A percentile compares a stretch with the other conserved stretches of the same genome.
Conservation (phyloP, 805 yeast genomes). For the Metschnikowia chrysomelidarum region DNA sequence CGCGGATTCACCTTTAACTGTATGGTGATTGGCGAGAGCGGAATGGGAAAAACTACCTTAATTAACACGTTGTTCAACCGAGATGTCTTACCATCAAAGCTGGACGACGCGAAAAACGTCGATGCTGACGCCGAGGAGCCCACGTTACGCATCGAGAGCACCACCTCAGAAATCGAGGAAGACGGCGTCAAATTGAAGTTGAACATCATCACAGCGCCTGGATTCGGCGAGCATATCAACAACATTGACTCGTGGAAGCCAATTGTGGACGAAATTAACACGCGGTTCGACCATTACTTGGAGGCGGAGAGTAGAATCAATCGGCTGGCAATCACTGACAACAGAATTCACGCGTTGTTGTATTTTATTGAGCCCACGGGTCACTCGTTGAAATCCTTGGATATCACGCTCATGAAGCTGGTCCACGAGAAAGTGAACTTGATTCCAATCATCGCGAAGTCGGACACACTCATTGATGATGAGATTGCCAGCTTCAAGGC, state of each 20-base stretch:
- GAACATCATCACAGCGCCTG: slow-evolving; percentile 86
- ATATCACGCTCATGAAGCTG: slow-evolving; percentile 81
- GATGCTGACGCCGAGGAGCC: slow-evolving; percentile 22
- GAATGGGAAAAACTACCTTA: slow-evolving; percentile 90
- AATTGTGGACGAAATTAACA: slow-evolving; percentile 82
- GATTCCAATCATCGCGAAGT: slow-evolving; percentile 92
- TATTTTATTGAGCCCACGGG: slow-evolving; percentile 98
- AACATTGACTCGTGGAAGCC: slow-evolving; percentile 80
- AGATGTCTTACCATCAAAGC: slow-evolving; percentile 26
- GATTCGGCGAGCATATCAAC: slow-evolving; percentile 89
- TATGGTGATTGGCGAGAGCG: slow-evolving; percentile 88
- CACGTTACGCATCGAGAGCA: slow-evolving; percentile 26
- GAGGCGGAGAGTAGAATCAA: slow-evolving; percentile 85
- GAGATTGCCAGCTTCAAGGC: slow-evolving; percentile 76
- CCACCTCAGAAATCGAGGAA: slow-evolving; percentile 61
- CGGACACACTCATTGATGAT: slow-evolving; percentile 87
- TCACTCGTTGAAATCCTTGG: slow-evolving; percentile 85
- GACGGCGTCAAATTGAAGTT: slow-evolving; percentile 86
- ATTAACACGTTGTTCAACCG: slow-evolving; percentile 79
- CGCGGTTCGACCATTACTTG: slow-evolving; percentile 81
- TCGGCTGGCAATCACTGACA: slow-evolving; percentile 69
- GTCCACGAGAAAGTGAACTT: slow-evolving; percentile 89
- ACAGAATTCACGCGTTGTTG: slow-evolving; percentile 88
- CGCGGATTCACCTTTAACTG: slow-evolving; percentile 82
- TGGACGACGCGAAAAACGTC: slow-evolving; percentile 8